A percentile compares a stretch with the other conserved stretches of the same genome.
Conservation (phyloP, 495 filamentous ascomycete genomes). For the Annulohypoxylon moriforme region DNA sequence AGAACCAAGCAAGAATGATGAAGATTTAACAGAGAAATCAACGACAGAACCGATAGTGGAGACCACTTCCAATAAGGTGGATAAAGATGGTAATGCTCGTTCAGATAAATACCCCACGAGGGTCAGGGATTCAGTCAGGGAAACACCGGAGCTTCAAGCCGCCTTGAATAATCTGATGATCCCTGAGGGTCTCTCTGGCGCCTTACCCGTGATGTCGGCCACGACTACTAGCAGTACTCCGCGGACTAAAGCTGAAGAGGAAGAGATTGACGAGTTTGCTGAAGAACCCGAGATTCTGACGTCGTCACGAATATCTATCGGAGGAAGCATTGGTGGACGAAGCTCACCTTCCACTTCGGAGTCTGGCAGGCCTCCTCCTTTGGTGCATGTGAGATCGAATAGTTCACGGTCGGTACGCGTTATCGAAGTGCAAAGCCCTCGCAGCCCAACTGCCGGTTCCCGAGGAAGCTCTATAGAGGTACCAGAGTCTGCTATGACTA, state of each 20-base stretch:
- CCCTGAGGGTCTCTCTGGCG: conserved; percentile 30
- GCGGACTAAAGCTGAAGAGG: conserved; percentile 45
- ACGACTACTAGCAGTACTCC: conserved; percentile 3
- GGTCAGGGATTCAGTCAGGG: neutral
- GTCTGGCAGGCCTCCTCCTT: conserved; percentile 50
- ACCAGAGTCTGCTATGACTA: conserved; percentile 44
- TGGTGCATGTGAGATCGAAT: conserved; percentile 57
- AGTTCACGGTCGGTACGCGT: conserved; percentile 65
- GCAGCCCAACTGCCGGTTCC: conserved; percentile 56
- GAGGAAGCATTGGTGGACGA: conserved; percentile 60
- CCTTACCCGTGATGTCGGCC: conserved; percentile 26
- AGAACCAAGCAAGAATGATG: conserved; percentile 6
- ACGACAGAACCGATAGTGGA: neutral
- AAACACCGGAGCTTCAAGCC: conserved; percentile 10
- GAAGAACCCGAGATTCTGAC: conserved; percentile 66
- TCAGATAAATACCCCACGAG: neutral
- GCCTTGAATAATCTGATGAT: conserved; percentile 19
- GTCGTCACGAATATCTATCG: conserved; percentile 65
- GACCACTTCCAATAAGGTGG: conserved; percentile 5
- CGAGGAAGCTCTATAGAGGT: conserved; percentile 56
- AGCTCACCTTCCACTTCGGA: conserved; percentile 56
- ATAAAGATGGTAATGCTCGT: neutral
- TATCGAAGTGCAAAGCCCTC: conserved; percentile 63
- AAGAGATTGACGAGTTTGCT: conserved; percentile 58
- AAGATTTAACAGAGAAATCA: neutral